Conservation (phyloP, 2,329 filamentous ascomycete genomes). For the Claviceps pazoutovae region DNA sequence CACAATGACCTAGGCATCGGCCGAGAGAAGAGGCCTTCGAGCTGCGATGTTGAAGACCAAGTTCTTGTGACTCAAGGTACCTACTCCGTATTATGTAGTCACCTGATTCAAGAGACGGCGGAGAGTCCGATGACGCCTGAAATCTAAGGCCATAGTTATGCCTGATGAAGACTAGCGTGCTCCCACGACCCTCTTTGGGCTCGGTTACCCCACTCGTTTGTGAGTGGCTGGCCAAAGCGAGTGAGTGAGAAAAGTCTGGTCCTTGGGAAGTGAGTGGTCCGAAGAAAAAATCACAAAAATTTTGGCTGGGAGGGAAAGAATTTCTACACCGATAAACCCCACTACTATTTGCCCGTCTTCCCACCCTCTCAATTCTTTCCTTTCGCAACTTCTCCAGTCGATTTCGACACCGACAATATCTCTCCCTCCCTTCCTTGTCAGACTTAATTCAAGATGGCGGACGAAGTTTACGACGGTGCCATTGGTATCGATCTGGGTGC, state of each 20-base stretch:
- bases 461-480: constrained; percentile 99
- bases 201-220: constrained; percentile 4
- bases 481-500: constrained; percentile 99
- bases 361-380: constrained; percentile 12
- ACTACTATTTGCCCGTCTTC: constrained; percentile 14
- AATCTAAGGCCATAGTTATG: background rate
- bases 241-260: constrained; percentile 14
- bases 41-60: background rate
- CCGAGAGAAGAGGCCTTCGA: background rate
- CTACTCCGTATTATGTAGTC: too few relatives aligned
- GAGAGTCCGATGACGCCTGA: background rate
- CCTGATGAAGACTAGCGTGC: background rate
- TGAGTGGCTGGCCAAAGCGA: background rate
- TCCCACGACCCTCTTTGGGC: constrained; percentile 1
- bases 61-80: too few relatives aligned
- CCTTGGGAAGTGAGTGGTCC: background rate
- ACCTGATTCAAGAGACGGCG: background rate
- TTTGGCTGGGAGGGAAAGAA: constrained; percentile 18
- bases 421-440: constrained; percentile 12
- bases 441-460: constrained; percentile 57
- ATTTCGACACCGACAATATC: constrained; percentile 6
- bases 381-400: constrained; percentile 12
- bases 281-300: constrained; percentile 20
- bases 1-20: background rate
- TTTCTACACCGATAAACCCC: constrained; percentile 24